Evolutionary conservation across 2,329 filamentous ascomycete genomes (phyloP), one percentile per base, ranked within the genome.

Genomic region (Elsinoe australis): DNA sequence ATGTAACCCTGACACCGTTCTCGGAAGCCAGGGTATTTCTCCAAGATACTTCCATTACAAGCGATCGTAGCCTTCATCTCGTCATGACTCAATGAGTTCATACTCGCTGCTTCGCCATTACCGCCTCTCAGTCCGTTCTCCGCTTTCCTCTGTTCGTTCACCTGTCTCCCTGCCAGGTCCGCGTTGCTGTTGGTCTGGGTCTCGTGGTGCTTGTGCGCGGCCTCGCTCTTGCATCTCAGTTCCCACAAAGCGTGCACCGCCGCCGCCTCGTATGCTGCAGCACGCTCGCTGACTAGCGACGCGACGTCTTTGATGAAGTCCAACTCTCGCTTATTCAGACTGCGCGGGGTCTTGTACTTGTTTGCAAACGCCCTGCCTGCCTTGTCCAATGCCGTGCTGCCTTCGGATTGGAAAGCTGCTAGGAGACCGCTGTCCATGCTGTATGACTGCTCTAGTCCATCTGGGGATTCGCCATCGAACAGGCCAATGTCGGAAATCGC

Each of bases 11-110:
- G 84, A 58, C 80, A 82, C 33, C 68, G 71, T 24, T 64, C 65
- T 17, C 75, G 69, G 62, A 87, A 90, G 5, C 71, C 69, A 0
- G 85, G 84, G 59, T 89, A 90, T 56, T 82, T 81, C 64, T 89
- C 84, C 45, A 89, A 80, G 42, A 90, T 83, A 21, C 81, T 84
- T 35, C 85, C 85, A 59, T 87, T 88, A 65, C 83, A 89, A 3
- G 83, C 83, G n/a, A 90, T 69, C 32, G 68, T 68, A 14, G 39
- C 45, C 14, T 36, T 34, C 45, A 48, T 28, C n/a, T 48, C 19
- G 12, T 48, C 22, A 5, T 28, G 21, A 26, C 18, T 21, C 9
- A 47, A 31, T 5, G 7, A 3, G 6, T 17, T 3, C 22, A 36
- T 47, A 5, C 31, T 18, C 12, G 33, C 4, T 10, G 19, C 33